These are phyloP conservation scores for Aurantiochytrium sp. DNA, from an alignment of 108 stramenopile species.

Conservation along the genomic window DNA sequence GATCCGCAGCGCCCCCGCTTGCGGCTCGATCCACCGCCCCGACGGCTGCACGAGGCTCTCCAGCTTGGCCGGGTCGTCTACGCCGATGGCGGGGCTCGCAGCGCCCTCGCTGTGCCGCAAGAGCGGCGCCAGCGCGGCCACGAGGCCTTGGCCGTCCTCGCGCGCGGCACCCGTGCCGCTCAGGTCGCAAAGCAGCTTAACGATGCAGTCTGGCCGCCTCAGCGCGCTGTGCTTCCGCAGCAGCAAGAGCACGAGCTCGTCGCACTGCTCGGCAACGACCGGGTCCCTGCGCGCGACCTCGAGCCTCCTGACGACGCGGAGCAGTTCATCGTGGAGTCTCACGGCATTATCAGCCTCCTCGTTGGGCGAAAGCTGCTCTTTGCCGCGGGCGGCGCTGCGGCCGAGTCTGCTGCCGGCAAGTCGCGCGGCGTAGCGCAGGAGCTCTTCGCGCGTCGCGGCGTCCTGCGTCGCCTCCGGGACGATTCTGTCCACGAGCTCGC, in stretches of 20 bases:
- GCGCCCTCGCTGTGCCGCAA: neutral
- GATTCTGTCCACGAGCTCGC: constrained; percentile 3
- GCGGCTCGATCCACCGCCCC: neutral
- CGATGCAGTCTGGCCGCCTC: neutral
- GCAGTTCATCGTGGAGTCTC: neutral
- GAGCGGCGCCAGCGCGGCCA: neutral
- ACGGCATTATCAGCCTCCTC: neutral
- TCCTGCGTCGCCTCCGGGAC: neutral
- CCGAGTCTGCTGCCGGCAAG: neutral
- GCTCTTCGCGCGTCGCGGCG: neutral
- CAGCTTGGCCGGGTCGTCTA: too few relatives aligned
- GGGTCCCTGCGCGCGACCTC: neutral
- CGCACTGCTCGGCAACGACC: neutral
- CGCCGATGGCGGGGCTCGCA: too few relatives aligned
- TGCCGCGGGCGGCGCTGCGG: neutral
- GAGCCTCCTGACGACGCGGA: neutral
- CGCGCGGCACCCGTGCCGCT: neutral
- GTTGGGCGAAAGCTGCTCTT: neutral
- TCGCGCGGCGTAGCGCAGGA: neutral
- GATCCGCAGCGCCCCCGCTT: too few relatives aligned
- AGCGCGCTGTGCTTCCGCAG: neutral
- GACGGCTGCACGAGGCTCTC: neutral
- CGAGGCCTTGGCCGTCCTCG: neutral
- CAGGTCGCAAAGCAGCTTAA: constrained; percentile 20
- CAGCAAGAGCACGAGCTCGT: neutral